Percentiles rank a stretch among this genome's conserved stretches.
Evolutionary conservation across 192 early-diverging fungal genomes (phyloP).

Genomic region (Backusella liffmaniae): DNA sequence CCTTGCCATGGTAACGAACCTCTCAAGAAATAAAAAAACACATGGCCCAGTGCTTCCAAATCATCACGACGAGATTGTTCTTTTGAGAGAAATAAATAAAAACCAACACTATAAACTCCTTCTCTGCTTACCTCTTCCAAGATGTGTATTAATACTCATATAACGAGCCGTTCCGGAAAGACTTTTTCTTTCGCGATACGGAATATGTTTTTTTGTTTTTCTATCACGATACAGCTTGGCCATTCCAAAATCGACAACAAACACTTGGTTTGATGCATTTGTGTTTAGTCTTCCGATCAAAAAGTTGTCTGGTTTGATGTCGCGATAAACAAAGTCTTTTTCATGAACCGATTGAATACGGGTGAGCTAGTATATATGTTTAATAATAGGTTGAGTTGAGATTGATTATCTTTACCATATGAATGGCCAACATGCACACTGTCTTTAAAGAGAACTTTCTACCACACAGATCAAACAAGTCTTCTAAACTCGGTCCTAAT

Average conservation of each 20-base stretch:
- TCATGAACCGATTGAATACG: constrained; percentile 92
- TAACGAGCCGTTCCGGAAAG: constrained; percentile 95
- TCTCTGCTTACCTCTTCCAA: constrained; percentile 71
- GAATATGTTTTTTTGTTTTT: constrained; percentile 93
- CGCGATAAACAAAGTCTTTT: constrained; percentile 90
- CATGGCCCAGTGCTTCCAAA: constrained; percentile 94
- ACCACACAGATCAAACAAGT: constrained; percentile 93
- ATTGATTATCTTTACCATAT: constrained; percentile 62
- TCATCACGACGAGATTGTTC: constrained; percentile 98
- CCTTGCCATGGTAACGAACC: constrained; percentile 96
- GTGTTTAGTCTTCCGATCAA: constrained; percentile 76
- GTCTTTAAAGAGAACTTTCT: constrained; percentile 90
- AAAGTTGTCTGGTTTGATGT: constrained; percentile 99
- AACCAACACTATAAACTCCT: not conserved
- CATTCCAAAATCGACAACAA: constrained; percentile 98
- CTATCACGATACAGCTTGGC: constrained; percentile 96
- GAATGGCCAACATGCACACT: constrained; percentile 92
- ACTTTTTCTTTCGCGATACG: constrained; percentile 92
- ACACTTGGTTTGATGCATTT: constrained; percentile 61
- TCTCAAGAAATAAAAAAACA: constrained; percentile 96
- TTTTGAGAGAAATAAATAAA: constrained; percentile 20
- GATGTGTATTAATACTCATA: constrained; percentile 98
- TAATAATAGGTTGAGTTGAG: too few species aligned
- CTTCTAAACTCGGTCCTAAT: constrained; percentile 89
- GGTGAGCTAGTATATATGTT: constrained; percentile 39